phyloP scores from a whole-genome alignment of 2,329 filamentous ascomycete species.

The Paecilomyces niveus region DNA sequence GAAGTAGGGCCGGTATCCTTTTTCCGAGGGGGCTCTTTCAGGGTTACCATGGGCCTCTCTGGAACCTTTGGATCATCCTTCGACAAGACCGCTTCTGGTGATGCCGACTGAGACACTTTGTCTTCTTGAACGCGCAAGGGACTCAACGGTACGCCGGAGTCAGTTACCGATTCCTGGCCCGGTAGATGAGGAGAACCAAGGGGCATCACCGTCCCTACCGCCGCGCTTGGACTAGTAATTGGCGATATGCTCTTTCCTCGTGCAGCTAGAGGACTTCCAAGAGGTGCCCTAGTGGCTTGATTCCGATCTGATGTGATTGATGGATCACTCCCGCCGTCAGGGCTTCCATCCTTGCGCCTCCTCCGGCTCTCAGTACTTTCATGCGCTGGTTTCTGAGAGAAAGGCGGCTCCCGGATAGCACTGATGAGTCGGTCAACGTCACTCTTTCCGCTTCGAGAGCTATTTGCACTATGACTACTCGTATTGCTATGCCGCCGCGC shows the following conservation, averaged over 20 bases:
- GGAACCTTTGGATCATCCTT: neutral
- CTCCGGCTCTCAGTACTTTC: slow-evolving; percentile 5
- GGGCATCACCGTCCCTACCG: slow-evolving; percentile 10
- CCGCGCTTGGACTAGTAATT: slow-evolving; percentile 1
- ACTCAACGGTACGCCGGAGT: slow-evolving; percentile 26
- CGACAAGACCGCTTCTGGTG: neutral
- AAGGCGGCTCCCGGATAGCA: slow-evolving; percentile 32
- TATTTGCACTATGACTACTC: slow-evolving; percentile 24
- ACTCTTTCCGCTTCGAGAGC: slow-evolving; percentile 27
- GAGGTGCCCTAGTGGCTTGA: neutral
- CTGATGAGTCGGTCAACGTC: slow-evolving; percentile 36
- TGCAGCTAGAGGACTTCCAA: neutral
- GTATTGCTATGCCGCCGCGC: slow-evolving; percentile 15
- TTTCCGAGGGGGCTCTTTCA: neutral
- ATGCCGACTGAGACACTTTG: slow-evolving; percentile 7
- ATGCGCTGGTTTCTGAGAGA: slow-evolving; percentile 9
- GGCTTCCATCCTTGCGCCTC: neutral
- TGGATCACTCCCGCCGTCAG: neutral
- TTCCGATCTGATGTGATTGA: neutral
- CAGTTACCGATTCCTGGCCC: slow-evolving; percentile 22
- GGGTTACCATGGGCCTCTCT: neutral
- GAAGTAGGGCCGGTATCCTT: neutral
- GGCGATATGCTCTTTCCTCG: neutral
- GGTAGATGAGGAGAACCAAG: slow-evolving; percentile 14
- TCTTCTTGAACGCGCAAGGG: slow-evolving; percentile 22